Evolutionary conservation across 2,329 filamentous ascomycete genomes (phyloP).

Genomic region (Akanthomyces uredinophilus): DNA sequence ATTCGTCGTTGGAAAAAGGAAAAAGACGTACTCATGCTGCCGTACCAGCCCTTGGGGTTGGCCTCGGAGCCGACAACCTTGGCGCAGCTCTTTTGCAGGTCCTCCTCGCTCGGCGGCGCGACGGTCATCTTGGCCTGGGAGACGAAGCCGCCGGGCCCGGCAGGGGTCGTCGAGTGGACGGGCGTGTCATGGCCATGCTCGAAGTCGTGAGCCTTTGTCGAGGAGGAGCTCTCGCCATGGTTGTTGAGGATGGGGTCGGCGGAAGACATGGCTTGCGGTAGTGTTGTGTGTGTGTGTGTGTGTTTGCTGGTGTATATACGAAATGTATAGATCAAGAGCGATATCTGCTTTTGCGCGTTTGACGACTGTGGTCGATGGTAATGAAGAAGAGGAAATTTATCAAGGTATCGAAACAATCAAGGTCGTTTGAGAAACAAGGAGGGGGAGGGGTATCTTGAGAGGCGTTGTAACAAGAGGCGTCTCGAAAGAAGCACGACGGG

Average conservation of each 20-base stretch:
- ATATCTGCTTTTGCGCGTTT: background rate
- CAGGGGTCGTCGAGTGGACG: slow-evolving; percentile 15
- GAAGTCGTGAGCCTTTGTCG: slow-evolving; percentile 7
- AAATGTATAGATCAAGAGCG: background rate
- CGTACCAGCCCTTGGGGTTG: slow-evolving; percentile 81
- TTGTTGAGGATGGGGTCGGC: slow-evolving; percentile 10
- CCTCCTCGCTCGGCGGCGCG: slow-evolving; percentile 73
- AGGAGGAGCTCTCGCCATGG: slow-evolving; percentile 21
- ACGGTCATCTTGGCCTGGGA: slow-evolving; percentile 59
- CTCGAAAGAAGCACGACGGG: background rate
- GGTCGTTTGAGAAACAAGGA: background rate
- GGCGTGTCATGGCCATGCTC: slow-evolving; percentile 23
- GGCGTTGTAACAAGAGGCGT: background rate
- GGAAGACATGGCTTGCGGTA: slow-evolving; percentile 1
- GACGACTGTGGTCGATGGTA: background rate
- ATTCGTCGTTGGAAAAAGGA: background rate
- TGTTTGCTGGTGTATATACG: background rate
- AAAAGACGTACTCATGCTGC: slow-evolving; percentile 64
- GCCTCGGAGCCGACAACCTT: slow-evolving; percentile 58
- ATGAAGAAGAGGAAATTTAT: background rate
- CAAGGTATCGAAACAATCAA: background rate
- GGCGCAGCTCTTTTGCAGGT: slow-evolving; percentile 80
- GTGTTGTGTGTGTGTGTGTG: background rate
- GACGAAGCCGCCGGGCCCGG: slow-evolving; percentile 39
- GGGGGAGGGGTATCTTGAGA: background rate